Evolutionary conservation across 2,329 filamentous ascomycete species (phyloP).

Genomic region (Paracoccidioides brasiliensis): DNA sequence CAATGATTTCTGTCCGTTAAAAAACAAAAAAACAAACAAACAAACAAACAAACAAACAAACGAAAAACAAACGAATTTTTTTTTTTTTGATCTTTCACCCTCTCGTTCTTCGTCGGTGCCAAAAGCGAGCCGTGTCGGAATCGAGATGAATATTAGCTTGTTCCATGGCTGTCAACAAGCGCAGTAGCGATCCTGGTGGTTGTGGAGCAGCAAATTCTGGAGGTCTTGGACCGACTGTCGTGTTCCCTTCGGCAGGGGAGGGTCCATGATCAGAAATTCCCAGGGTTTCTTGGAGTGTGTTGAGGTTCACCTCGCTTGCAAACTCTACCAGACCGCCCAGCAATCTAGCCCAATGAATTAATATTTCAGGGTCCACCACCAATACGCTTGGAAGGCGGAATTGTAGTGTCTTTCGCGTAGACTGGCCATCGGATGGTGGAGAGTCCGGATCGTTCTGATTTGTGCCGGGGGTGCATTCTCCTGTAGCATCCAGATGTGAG

Average conservation of each 20-base stretch:
- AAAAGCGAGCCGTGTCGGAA: slow-evolving; percentile 6
- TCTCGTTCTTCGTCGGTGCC: slow-evolving; percentile 5
- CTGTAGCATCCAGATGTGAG: slow-evolving; percentile 8
- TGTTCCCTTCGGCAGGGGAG: background rate
- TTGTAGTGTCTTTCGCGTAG: slow-evolving; percentile 10
- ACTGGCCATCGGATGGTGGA: background rate
- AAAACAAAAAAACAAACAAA: background rate
- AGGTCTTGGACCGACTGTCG: background rate
- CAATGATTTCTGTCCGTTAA: background rate
- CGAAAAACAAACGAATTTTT: no score
- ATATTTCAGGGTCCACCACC: slow-evolving; percentile 9
- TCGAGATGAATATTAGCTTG: slow-evolving; percentile 6
- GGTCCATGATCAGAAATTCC: background rate
- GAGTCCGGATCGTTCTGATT: background rate
- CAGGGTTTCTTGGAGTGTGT: slow-evolving; percentile 8
- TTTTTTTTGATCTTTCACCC: background rate
- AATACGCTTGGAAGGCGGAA: slow-evolving; percentile 8
- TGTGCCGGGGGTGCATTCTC: background rate
- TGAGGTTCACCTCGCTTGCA: slow-evolving; percentile 3
- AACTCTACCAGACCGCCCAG: slow-evolving; percentile 9
- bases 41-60: background rate
- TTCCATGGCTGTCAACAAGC: slow-evolving; percentile 9
- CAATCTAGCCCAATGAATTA: slow-evolving; percentile 11
- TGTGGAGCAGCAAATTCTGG: slow-evolving; percentile 1
- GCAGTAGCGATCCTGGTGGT: slow-evolving; percentile 8